These are phyloP conservation scores for Phaeoacremonium minimum DNA, from an alignment of 2,329 filamentous ascomycete genomes.

Conservation along the genomic window DNA sequence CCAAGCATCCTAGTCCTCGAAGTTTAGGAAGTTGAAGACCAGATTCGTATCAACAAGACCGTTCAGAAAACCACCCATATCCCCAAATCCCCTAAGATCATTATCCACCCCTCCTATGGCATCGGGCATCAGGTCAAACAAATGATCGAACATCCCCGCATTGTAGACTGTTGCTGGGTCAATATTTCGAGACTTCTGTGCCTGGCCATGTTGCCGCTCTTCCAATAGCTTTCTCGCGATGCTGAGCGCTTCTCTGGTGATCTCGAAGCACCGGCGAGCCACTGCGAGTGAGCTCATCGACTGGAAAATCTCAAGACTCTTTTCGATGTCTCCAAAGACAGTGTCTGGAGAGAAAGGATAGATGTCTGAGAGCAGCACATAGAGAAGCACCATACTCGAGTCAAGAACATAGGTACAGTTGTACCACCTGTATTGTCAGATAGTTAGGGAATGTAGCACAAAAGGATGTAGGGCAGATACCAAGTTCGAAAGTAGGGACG, in stretches of 20 bases:
- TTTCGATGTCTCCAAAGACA: constrained; percentile 1
- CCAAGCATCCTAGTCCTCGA: background rate
- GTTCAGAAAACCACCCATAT: no score
- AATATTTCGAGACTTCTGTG: background rate
- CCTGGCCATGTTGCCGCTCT: background rate
- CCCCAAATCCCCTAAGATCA: background rate
- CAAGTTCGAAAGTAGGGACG: constrained; percentile 3
- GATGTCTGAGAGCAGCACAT: constrained; percentile 3
- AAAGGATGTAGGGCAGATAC: background rate
- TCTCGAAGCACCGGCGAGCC: constrained; percentile 2
- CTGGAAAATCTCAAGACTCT: constrained; percentile 3
- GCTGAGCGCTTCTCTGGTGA: constrained; percentile 2
- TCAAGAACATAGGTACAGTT: constrained; percentile 4
- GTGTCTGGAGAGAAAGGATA: constrained; percentile 1
- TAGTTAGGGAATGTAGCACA: background rate
- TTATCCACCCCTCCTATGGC: background rate
- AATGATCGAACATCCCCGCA: background rate
- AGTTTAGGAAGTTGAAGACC: background rate
- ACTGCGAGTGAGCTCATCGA: constrained; percentile 3
- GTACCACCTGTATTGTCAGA: constrained; percentile 3
- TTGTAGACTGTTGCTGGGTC: background rate
- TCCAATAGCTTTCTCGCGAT: constrained; percentile 1
- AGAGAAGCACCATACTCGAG: constrained; percentile 5
- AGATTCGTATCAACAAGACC: background rate
- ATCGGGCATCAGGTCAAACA: background rate